Conservation (phyloP, 768 basidiomycete species). For the Psilocybe subaeruginosa region DNA sequence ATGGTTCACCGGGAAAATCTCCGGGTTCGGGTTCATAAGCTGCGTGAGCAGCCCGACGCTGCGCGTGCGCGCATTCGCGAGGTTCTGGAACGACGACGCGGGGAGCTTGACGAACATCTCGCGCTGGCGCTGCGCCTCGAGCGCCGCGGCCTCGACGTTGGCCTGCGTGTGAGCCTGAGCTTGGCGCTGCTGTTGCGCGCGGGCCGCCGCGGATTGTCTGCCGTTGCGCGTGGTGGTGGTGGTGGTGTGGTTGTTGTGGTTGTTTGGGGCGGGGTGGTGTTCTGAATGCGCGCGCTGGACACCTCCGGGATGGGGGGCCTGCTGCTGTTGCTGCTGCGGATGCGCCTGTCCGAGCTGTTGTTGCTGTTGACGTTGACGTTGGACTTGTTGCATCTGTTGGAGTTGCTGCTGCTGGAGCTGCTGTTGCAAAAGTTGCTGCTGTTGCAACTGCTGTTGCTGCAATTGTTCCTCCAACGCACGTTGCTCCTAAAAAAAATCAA, state of each 20-base stretch:
- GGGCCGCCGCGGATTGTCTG: conserved; percentile 12
- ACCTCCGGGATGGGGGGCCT: conserved; percentile 14
- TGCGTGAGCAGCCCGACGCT: conserved; percentile 64
- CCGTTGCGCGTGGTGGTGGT: not conserved
- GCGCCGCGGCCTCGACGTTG: conserved; percentile 20
- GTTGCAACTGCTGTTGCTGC: conserved; percentile 13
- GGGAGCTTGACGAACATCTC: conserved; percentile 79
- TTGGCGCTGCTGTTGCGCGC: conserved; percentile 12
- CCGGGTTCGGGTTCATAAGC: conserved; percentile 73
- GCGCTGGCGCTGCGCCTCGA: conserved; percentile 32
- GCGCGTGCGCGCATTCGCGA: conserved; percentile 35
- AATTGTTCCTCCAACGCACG: conserved; percentile 12
- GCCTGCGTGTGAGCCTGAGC: conserved; percentile 19
- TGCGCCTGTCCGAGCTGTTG: conserved; percentile 8
- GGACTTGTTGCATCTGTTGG: conserved; percentile 17
- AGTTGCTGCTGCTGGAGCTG: conserved; percentile 8
- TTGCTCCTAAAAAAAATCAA: not conserved
- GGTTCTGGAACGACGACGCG: conserved; percentile 63
- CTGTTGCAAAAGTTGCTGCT: conserved; percentile 8
- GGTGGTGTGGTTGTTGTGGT: conserved; percentile 7
- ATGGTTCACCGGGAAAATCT: conserved; percentile 59
- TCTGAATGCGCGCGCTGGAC: conserved; percentile 30
- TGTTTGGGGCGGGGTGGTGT: conserved; percentile 22
- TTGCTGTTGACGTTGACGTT: conserved; percentile 22
- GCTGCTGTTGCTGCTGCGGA: conserved; percentile 17